Conservation (phyloP, 2,329 filamentous ascomycete species). For the Verticillium alfalfae region DNA sequence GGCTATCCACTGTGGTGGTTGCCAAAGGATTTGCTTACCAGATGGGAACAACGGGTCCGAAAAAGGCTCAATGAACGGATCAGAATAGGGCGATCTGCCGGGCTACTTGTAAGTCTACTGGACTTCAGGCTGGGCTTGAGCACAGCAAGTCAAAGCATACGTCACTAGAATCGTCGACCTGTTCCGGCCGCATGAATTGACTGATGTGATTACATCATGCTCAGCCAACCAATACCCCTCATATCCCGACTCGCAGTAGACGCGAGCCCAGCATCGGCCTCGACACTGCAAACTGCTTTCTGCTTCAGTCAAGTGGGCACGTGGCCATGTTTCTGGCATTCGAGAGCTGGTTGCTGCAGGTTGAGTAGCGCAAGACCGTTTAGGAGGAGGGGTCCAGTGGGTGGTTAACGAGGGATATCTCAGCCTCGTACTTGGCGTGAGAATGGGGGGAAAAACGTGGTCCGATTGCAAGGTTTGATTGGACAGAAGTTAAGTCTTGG, state of each 20-base stretch:
- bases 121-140: not conserved
- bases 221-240: not conserved
- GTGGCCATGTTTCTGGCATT: not conserved
- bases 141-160: not conserved
- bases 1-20: no score
- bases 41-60: no score
- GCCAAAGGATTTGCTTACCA: no score
- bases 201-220: not conserved
- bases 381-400: not conserved
- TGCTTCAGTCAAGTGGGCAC: not conserved
- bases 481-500: slow-evolving; percentile 5
- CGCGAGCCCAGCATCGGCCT: not conserved
- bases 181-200: not conserved
- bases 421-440: slow-evolving; percentile 18
- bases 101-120: not conserved
- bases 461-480: slow-evolving; percentile 11
- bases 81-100: not conserved
- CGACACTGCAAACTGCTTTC: not conserved
- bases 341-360: not conserved
- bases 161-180: not conserved
- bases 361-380: not conserved
- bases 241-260: not conserved
- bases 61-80: no score
- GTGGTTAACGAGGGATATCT: slow-evolving; percentile 1
- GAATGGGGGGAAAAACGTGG: slow-evolving; percentile 15